Base-by-base conservation (phyloP, 345 rosid species). In the Citrus glauca region DNA sequence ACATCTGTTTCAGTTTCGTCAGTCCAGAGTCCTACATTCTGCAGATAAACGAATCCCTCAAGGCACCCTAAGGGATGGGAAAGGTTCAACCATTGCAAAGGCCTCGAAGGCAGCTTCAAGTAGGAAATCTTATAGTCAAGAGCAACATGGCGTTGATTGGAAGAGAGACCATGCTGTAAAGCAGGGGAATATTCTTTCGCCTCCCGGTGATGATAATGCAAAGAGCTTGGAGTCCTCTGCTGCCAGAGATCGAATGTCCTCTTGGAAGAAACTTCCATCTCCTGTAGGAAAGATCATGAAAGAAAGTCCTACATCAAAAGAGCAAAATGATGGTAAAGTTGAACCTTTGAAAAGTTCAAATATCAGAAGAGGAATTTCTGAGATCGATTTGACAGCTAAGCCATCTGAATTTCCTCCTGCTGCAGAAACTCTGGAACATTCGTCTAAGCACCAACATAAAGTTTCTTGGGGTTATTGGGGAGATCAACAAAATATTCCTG, bases 401-500 rank as follows among this genome's bases (percentile, higher is more conserved):
- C 81, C 80, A 55, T 82, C 84, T 64, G 98, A 90, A 71, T 77
- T 69, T 74, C 87, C 89, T 73, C 67, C 87, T 63, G 80, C 84
- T 53, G 89, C 89, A 89, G 98, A 91, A 84, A 81, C 90, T 71
- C 88, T 69, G 40, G 95, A 90, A 77, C 85, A 85, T 63, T 80
- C 91, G n/a, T 80, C 86, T 45, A 97, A 90, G 93, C 98, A 97
- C 83, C 94, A 88, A 79, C 96, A 88, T 81, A 93, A 91, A 85
- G 75, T 77, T 80, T 94, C 98, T 85, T 97, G 98, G 99, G 98
- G 99, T 87, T 78, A 91, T 79, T 94, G 99, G 98, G 94, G 92
- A 56, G 97, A 94, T 71, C 98, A 89, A 66, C 90, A 87, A 56
- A 87, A 78, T 83, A 66, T 82, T 77, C 79, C 89, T 40, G 98